Base-by-base conservation (phyloP, 148 eudicot species). In the Pharnaceum exiguum region DNA sequence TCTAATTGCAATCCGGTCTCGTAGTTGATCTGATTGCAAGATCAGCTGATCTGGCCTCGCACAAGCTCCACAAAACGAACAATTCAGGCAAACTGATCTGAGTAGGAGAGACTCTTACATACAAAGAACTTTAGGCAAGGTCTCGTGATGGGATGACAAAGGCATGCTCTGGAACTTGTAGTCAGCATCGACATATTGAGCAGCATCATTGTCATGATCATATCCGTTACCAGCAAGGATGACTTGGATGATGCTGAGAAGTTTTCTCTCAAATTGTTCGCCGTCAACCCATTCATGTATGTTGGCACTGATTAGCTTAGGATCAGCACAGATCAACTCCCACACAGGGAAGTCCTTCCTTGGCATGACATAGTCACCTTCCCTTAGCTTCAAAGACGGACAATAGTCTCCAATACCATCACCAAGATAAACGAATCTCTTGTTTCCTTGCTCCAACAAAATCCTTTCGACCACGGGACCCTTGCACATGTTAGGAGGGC, bases 401-500 rank as follows among this genome's bases (percentile, higher is more conserved):
- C 89, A 83, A 56, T 72, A 83, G 46, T 83, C 89, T 0, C 89
- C 89, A 1, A 7, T 31, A 13, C 89, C 89, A 44, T 83, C 85
- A 5, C 89, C 89, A 0, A 80, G 63, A 37, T 83, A 83, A 51
- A 83, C 72, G 30, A 83, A 49, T 32, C 45, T 73, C 43, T 70
- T 72, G 63, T 66, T 63, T 38, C 66, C 76, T 11, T 79, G 70
- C 31, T 70, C 29, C 0, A 72, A 45, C 67, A 79, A 75, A 13
- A 83, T 68, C 53, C 68, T 74, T 31, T 71, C 73, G 31, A 83
- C 89, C n/a, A n/a, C n/a, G n/a, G n/a, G n/a, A n/a, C n/a, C n/a
- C n/a, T n/a, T n/a, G n/a, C n/a, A n/a, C n/a, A 83, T 77, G 60
- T 83, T 83, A n/a, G 85, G 89, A 65, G 89, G 89, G 60, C 89